Base-by-base conservation (phyloP, 2,329 filamentous ascomycete genomes). In the Fusarium poae region DNA sequence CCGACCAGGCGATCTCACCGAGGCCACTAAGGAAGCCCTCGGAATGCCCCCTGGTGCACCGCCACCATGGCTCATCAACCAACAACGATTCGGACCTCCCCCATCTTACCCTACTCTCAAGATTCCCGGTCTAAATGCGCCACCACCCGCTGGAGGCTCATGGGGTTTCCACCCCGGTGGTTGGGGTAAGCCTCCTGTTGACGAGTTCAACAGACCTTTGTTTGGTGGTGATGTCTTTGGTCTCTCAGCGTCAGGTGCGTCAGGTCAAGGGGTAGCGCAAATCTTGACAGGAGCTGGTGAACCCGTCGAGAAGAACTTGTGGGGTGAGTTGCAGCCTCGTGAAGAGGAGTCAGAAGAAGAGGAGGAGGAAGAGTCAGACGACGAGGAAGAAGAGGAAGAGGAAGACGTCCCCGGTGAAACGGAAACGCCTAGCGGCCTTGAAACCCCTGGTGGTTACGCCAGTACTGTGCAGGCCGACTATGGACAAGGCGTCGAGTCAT, bases 101-200 rank as follows among this genome's bases (percentile, higher is more conserved):
- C 94, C 95, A 8, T 97, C 94, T 11, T 99, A 99, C 78, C 94
- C 96, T 23, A 93, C 93, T n/a, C 85, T 98, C 53, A 97, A 96
- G 78, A 94, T 99, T 63, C 92, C 96, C 11, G 96, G 96, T 44
- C 86, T 99, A 46, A 99, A 98, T 78, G 94, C 95, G 2, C 94
- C 96, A 6, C 93, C 95, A 13, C 96, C 96, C 3, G 86, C 93
- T 2, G 95, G 95, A 48, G 94, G 92, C 25, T 88, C 90, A 59
- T 99, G 96, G 96, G 96, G 96, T 3, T 99, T 97, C 79, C 92
- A 95, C 72, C 94, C 95, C 10, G 96, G 96, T 62, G 94, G 95
- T 63, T 99, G 95, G 84, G 96, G 96, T 51, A 98, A 98, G 78
- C 95, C 96, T 1, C 96, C 96, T 0, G 90, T 97, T 1, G 95